Conservation (phyloP, 2,329 filamentous ascomycete species). For the Gnomoniopsis smithogilvyi region DNA sequence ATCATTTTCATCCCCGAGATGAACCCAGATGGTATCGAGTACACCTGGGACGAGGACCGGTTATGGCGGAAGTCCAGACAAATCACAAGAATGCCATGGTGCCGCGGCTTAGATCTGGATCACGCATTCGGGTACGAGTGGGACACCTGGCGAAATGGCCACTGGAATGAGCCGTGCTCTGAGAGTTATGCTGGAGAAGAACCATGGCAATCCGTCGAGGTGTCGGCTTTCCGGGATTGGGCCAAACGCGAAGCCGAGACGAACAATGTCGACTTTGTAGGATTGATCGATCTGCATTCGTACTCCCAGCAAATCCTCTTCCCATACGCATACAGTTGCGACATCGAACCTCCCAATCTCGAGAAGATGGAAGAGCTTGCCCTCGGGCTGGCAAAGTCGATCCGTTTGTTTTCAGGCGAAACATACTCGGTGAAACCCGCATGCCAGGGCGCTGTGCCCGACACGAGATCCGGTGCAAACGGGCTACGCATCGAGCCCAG, state of each 20-base stretch:
- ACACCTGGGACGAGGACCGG: slow-evolving; percentile 87
- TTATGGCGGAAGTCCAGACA: slow-evolving; percentile 96
- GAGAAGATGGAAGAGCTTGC: slow-evolving; percentile 92
- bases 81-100: slow-evolving; percentile 76
- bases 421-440: slow-evolving; percentile 76
- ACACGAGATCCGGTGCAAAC: slow-evolving; percentile 21
- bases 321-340: slow-evolving; percentile 85
- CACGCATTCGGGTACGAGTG: slow-evolving; percentile 83
- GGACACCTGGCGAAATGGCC: slow-evolving; percentile 56
- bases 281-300: slow-evolving; percentile 85
- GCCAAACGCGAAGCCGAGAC: slow-evolving; percentile 71
- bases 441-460: slow-evolving; percentile 71
- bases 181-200: slow-evolving; percentile 83
- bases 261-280: slow-evolving; percentile 74
- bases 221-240: slow-evolving; percentile 74
- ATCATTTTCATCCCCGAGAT: slow-evolving; percentile 83
- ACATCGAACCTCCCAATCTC: slow-evolving; percentile 71
- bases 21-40: slow-evolving; percentile 93
- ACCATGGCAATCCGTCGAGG: slow-evolving; percentile 81
- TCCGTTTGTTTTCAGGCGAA: slow-evolving; percentile 75
- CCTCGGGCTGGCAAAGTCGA: slow-evolving; percentile 82
- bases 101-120: slow-evolving; percentile 84
- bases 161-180: slow-evolving; percentile 77
- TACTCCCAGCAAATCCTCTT: slow-evolving; percentile 95
- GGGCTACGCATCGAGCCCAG: slow-evolving; percentile 61